phyloP scores from a whole-genome alignment of 768 basidiomycete genomes.

The Kwoniella sp. region DNA sequence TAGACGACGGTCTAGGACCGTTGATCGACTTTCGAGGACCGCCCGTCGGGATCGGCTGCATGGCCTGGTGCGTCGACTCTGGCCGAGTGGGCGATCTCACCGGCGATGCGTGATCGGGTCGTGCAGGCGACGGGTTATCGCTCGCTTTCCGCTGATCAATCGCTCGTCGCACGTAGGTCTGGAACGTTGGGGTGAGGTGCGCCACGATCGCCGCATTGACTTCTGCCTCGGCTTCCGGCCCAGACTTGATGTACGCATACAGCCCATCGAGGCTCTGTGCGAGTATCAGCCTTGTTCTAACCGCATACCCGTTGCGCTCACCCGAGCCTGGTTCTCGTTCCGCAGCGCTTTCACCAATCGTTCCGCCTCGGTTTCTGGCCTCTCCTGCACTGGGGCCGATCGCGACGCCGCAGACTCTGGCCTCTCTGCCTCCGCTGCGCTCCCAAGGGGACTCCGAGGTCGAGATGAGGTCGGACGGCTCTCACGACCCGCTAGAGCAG shows the following conservation, averaged over 20 bases:
- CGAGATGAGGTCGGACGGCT: slow-evolving; percentile 1
- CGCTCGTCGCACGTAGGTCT: slow-evolving; percentile 33
- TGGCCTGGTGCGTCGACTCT: slow-evolving; percentile 12
- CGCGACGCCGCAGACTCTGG: slow-evolving; percentile 52
- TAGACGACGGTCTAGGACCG: slow-evolving; percentile 27
- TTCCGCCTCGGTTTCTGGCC: slow-evolving; percentile 65
- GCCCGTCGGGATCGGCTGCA: slow-evolving; percentile 12
- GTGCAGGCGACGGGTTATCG: slow-evolving; percentile 22
- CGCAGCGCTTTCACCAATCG: slow-evolving; percentile 71
- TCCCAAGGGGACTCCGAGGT: slow-evolving; percentile 3
- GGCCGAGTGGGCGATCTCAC: slow-evolving; percentile 16
- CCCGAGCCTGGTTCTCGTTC: slow-evolving; percentile 64
- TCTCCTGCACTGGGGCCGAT: slow-evolving; percentile 29
- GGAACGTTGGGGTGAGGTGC: slow-evolving; percentile 25
- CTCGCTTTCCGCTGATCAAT: slow-evolving; percentile 31
- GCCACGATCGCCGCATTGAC: slow-evolving; percentile 32
- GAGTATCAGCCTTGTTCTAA: not conserved
- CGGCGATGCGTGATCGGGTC: slow-evolving; percentile 19
- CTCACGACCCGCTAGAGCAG: slow-evolving; percentile 11
- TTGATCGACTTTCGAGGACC: slow-evolving; percentile 25
- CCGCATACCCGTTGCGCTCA: slow-evolving; percentile 9
- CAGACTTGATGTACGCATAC: slow-evolving; percentile 84
- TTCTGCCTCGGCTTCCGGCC: slow-evolving; percentile 56
- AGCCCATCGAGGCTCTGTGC: slow-evolving; percentile 80
- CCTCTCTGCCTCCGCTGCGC: slow-evolving; percentile 5